These are phyloP conservation scores for Colletotrichum scovillei DNA, from an alignment of 2,329 filamentous ascomycete genomes.

Conservation along the genomic window DNA sequence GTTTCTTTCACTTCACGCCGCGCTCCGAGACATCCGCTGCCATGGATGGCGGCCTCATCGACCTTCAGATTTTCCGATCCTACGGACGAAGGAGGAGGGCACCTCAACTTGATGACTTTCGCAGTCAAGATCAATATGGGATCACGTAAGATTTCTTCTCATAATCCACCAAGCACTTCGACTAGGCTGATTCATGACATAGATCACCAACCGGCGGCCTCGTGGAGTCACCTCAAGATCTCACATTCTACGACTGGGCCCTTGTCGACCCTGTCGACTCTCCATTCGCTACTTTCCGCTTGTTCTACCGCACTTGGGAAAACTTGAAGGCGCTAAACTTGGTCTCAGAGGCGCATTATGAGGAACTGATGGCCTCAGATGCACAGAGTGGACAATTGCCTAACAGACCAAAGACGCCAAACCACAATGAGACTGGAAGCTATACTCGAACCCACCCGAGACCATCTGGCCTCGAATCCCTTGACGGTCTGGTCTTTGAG, in stretches of 20 bases:
- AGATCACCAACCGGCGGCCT: constrained; percentile 66
- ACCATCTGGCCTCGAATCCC: neutral
- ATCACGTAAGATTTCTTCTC: constrained; percentile 58
- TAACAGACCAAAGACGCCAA: neutral
- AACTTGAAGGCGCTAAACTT: constrained; percentile 61
- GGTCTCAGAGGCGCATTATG: constrained; percentile 45
- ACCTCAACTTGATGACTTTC: constrained; percentile 55
- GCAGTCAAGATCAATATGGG: constrained; percentile 61
- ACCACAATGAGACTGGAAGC: too few species aligned
- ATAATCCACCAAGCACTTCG: neutral
- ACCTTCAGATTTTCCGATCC: constrained; percentile 65
- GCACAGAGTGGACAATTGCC: neutral
- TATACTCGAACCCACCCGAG: neutral
- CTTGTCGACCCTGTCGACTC: constrained; percentile 62
- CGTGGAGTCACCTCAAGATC: constrained; percentile 61
- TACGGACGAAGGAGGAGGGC: constrained; percentile 56
- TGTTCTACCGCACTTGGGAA: constrained; percentile 67
- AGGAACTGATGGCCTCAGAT: constrained; percentile 27
- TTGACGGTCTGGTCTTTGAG: constrained; percentile 13
- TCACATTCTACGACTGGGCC: constrained; percentile 63
- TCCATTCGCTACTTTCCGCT: constrained; percentile 65
- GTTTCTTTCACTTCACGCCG: constrained; percentile 62
- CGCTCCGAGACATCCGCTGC: constrained; percentile 52
- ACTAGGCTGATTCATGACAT: constrained; percentile 26
- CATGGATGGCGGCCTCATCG: constrained; percentile 66